phyloP scores from a whole-genome alignment of 2,329 filamentous ascomycete genomes.

The Penicillium sclerotigenum region DNA sequence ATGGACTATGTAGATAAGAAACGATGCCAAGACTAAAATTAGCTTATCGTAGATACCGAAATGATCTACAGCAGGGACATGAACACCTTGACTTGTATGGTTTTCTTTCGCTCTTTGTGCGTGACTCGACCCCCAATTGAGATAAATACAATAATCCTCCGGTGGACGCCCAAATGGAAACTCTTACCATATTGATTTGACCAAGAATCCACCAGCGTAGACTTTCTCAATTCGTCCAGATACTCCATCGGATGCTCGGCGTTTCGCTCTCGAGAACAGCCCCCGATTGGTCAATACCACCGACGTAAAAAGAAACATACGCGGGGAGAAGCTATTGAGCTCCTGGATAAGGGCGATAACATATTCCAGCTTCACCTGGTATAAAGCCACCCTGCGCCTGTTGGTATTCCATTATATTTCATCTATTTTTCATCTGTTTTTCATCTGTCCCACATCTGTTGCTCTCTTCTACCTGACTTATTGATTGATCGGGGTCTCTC shows the following conservation, averaged over 20 bases:
- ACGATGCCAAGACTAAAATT: background rate
- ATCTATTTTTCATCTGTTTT: background rate
- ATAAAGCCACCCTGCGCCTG: slow-evolving; percentile 22
- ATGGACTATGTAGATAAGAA: background rate
- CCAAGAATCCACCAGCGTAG: slow-evolving; percentile 17
- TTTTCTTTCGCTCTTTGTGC: background rate
- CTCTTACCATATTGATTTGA: slow-evolving; percentile 12
- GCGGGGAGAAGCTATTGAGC: slow-evolving; percentile 24
- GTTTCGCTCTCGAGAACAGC: slow-evolving; percentile 4
- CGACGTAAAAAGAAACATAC: slow-evolving; percentile 24
- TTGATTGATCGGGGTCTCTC: background rate
- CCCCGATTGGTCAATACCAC: slow-evolving; percentile 25
- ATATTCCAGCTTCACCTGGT: slow-evolving; percentile 8
- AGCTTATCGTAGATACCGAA: background rate
- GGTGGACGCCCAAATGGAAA: slow-evolving; percentile 1
- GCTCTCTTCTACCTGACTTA: background rate
- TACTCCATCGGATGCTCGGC: slow-evolving; percentile 16
- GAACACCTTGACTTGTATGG: background rate
- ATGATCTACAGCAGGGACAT: background rate
- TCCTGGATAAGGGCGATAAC: slow-evolving; percentile 20
- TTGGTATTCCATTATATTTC: background rate
- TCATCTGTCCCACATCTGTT: background rate
- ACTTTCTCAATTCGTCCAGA: slow-evolving; percentile 24
- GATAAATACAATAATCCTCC: background rate
- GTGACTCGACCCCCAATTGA: background rate